Base-by-base conservation (phyloP, 1,284 basidiomycete species). In the Blastosporella zonata region DNA sequence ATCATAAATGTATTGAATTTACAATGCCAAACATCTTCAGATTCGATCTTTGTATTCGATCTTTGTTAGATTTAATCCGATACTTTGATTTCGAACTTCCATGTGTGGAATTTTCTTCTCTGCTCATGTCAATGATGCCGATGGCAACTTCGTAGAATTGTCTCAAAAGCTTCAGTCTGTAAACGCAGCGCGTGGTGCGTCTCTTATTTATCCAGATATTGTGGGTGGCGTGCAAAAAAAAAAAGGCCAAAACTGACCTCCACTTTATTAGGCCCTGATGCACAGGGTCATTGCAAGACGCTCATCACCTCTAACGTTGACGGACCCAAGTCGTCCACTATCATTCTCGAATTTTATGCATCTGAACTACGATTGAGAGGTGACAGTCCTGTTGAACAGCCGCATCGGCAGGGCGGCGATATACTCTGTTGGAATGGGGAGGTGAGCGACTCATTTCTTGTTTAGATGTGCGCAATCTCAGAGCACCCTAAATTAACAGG, bases 381-480 rank as follows among this genome's bases (percentile, higher is more conserved):
- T 0, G 64, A 75, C 6, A 52, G 57, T 7, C 71, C 77, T 0
- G 70, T 91, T 1, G 62, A 75, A 0, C 93, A 97, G 62, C 93
- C 93, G n/a, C 84, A 94, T 46, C 64, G 66, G 10, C 58, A 65
- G 23, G 67, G 67, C 10, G 81, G 78, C 2, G 79, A 87, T 53
- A 65, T 91, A 1, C 66, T 96, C 15, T 93, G 88, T 56, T 95
- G 90, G 90, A 96, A 96, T 63, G 93, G 93, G 50, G 93, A 96
- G 74, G 90, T 87, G 57, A 54, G 75, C 18, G 29, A 49, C 43
- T 7, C 43, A n/a, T 23, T 34, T 18, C 10, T 27, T n/a, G 13
- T 46, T n/a, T 41, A 12, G 48, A 28, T 37, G 61, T n/a, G 12
- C 2, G 13, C 33, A 36, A 33, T 13, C 31, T n/a, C 28, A 37